Evolutionary conservation across 1,284 basidiomycete species (phyloP), one percentile per base, ranked within the genome.

Genomic region (Sporisorium iseilematis-ciliati): DNA sequence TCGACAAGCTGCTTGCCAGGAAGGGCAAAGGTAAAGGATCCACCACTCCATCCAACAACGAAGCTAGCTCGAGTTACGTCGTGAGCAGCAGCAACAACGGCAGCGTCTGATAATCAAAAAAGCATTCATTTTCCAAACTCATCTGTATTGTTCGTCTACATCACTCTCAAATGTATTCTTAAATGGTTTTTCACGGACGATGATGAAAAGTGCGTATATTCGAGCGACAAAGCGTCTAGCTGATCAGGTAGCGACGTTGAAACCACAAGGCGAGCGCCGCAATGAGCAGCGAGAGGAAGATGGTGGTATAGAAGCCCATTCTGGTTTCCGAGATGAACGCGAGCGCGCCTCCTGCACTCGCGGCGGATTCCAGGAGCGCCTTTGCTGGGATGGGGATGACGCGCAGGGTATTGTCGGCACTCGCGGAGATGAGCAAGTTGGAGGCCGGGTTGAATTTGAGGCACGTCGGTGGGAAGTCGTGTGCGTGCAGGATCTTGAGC

Each of bases 391-490:
- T 75, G 18, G 61, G 73, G 49, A 97, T 89, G 48, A 95, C 87
- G 26, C 96, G 90, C 25, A 98, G 87, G 2, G 92, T 91, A 84
- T 93, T 95, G 86, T 99, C 96, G 6, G 93, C 93, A 80, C 94
- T 94, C 4, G 92, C 95, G 6, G 93, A 94, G 23, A 95, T 89
- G n/a, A 99, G 89, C n/a, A 95, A 78, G 20, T 88, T 90, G 16
- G 91, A 91, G 5, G 90, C 88, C 0, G 94, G 92, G 83, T 92
- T 95, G 88, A 99, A 98, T 63, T 89, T 90, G 61, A 99, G 86
- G 1, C 92, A 91, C 0, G 96, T 99, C 1, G 94, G 90, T 3
- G 97, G 94, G 85, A 99, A 96, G 73, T 95, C 93, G 86, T 99
- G 97, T 0, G 95, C 93, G 85, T 94, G 93, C 52, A 97, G 88